phyloP scores from a whole-genome alignment of 768 basidiomycete genomes.

The Mycena chlorophos region DNA sequence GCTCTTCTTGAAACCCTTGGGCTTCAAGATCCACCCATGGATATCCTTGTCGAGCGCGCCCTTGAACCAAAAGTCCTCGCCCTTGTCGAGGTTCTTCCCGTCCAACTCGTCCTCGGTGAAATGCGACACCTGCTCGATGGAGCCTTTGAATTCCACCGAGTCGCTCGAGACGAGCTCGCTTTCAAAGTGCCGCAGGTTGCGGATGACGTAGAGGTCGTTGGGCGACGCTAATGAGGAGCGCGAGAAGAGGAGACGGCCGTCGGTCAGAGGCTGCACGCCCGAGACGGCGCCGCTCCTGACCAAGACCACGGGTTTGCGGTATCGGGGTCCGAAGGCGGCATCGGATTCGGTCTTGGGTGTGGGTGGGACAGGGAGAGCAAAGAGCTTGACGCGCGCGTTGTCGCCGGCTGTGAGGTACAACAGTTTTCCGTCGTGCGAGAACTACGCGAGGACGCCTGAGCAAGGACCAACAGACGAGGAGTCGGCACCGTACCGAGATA shows the following conservation, averaged over 20 bases:
- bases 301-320: slow-evolving; percentile 55
- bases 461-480: background rate
- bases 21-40: slow-evolving; percentile 85
- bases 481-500: slow-evolving; percentile 49
- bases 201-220: slow-evolving; percentile 73
- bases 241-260: slow-evolving; percentile 67
- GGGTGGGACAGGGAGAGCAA: slow-evolving; percentile 62
- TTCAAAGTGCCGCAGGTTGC: slow-evolving; percentile 46
- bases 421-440: slow-evolving; percentile 67
- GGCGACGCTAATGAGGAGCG: slow-evolving; percentile 75
- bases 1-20: slow-evolving; percentile 68
- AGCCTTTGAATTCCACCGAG: slow-evolving; percentile 29
- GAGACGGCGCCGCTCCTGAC: slow-evolving; percentile 59
- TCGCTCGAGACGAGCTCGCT: slow-evolving; percentile 37
- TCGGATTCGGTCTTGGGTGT: slow-evolving; percentile 59
- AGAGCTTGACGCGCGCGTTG: slow-evolving; percentile 74
- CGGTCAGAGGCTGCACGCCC: slow-evolving; percentile 60
- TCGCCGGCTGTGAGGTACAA: slow-evolving; percentile 80
- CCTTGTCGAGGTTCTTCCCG: slow-evolving; percentile 57
- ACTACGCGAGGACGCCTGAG: slow-evolving; percentile 44
- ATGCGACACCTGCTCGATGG: slow-evolving; percentile 59
- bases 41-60: slow-evolving; percentile 75
- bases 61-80: slow-evolving; percentile 88
- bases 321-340: slow-evolving; percentile 48
- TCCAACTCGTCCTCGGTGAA: slow-evolving; percentile 60